A percentile compares a stretch with the other conserved stretches of the same genome.
Conservation (phyloP, 768 basidiomycete species). For the Amanita muscaria region DNA sequence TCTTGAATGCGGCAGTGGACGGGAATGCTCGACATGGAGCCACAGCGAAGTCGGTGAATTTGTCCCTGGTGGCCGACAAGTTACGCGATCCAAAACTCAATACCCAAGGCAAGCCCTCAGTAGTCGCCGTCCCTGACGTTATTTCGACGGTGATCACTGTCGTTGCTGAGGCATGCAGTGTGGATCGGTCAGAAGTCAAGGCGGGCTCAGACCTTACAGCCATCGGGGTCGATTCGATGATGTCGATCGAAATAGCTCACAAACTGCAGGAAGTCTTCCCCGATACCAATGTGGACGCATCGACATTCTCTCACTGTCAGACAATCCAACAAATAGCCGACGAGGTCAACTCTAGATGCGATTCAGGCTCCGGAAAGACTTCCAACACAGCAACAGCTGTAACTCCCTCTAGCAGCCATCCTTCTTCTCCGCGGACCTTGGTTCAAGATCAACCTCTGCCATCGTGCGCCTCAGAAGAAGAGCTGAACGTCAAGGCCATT, state of each 20-base stretch:
- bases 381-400: conserved; percentile 11
- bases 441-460: not conserved
- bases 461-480: not conserved
- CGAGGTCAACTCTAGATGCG: not conserved
- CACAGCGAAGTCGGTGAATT: not conserved
- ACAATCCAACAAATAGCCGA: conserved; percentile 26
- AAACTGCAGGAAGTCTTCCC: conserved; percentile 30
- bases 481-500: not conserved
- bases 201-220: conserved; percentile 35
- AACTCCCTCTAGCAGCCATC: conserved; percentile 12
- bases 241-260: conserved; percentile 46
- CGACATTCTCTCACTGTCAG: conserved; percentile 25
- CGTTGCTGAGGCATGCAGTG: conserved; percentile 33
- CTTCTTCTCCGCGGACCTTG: conserved; percentile 14
- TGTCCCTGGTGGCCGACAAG: not conserved
- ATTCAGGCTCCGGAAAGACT: conserved; percentile 12
- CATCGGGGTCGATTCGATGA: conserved; percentile 58
- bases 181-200: conserved; percentile 26
- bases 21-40: not conserved
- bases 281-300: conserved; percentile 19
- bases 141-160: conserved; percentile 24
- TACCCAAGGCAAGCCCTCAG: not conserved
- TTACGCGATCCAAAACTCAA: not conserved
- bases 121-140: conserved; percentile 15
- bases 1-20: not conserved